Evolutionary conservation across 1,284 basidiomycete species (phyloP).

Genomic region (Vanrija sp.): DNA sequence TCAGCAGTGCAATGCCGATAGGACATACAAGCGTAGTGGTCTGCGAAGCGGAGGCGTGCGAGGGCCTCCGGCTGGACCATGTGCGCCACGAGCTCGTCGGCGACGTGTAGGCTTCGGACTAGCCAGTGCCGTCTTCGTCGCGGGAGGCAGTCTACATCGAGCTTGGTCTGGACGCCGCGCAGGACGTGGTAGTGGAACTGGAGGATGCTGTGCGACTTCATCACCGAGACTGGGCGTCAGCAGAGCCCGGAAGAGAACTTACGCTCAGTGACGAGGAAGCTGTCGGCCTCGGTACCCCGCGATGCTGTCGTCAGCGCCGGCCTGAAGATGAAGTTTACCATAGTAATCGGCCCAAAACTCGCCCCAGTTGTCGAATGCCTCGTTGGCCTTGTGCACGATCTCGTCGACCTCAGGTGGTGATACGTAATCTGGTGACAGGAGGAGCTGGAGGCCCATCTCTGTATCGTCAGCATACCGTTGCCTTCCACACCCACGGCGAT

Average conservation of each 20-base stretch:
- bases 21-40: background rate
- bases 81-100: background rate
- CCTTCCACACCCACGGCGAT: background rate
- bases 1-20: no score
- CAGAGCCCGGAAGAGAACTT: background rate
- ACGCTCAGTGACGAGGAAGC: background rate
- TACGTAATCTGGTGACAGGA: background rate
- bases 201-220: background rate
- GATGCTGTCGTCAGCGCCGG: background rate
- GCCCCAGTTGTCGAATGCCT: conserved; percentile 14
- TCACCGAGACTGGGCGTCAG: background rate
- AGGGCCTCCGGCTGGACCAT: background rate
- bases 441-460: background rate
- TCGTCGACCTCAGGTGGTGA: conserved; percentile 1
- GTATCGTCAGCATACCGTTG: no score
- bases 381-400: conserved; percentile 13
- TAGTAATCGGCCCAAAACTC: background rate
- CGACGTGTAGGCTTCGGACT: background rate
- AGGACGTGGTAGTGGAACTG: conserved; percentile 1
- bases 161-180: background rate
- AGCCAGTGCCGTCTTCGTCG: background rate
- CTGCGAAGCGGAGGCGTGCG: background rate
- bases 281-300: background rate
- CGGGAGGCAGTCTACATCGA: background rate
- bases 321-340: background rate